phyloP scores from a whole-genome alignment of 2,329 filamentous ascomycete genomes.

The Epichloe brachyelytri region DNA sequence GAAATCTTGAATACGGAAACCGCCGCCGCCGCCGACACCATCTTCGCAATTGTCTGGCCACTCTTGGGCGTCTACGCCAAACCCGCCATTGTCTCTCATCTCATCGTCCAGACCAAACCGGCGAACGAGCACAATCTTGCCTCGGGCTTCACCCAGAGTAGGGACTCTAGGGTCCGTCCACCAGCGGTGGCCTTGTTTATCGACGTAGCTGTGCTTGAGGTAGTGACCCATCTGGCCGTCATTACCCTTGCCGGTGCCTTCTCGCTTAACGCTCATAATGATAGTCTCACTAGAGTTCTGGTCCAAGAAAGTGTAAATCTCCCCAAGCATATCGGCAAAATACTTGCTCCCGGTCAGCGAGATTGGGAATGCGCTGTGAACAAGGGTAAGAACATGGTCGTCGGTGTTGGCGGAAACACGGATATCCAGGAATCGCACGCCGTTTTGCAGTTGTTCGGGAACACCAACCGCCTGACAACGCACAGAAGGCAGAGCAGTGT shows the following conservation, averaged over 20 bases:
- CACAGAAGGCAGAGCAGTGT: conserved; percentile 79
- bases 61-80: conserved; percentile 45
- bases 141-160: conserved; percentile 62
- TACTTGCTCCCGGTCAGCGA: conserved; percentile 70
- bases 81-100: conserved; percentile 34
- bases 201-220: conserved; percentile 59
- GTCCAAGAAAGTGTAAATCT: conserved; percentile 63
- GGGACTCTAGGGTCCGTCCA: conserved; percentile 68
- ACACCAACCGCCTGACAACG: conserved; percentile 79
- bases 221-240: conserved; percentile 69
- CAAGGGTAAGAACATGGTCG: conserved; percentile 61
- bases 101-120: conserved; percentile 57
- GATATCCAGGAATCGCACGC: conserved; percentile 89
- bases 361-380: conserved; percentile 84
- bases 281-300: conserved; percentile 69
- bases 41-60: conserved; percentile 89
- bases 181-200: conserved; percentile 48
- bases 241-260: conserved; percentile 68
- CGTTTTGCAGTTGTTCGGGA: conserved; percentile 69
- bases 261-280: conserved; percentile 79
- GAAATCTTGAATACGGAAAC: conserved; percentile 84
- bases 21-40: conserved; percentile 53
- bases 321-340: conserved; percentile 58
- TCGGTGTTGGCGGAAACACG: conserved; percentile 47
- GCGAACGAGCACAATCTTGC: conserved; percentile 72